Evolutionary conservation across 306 rosid genomes (phyloP).

Genomic region (Coriaria nepalensis): DNA sequence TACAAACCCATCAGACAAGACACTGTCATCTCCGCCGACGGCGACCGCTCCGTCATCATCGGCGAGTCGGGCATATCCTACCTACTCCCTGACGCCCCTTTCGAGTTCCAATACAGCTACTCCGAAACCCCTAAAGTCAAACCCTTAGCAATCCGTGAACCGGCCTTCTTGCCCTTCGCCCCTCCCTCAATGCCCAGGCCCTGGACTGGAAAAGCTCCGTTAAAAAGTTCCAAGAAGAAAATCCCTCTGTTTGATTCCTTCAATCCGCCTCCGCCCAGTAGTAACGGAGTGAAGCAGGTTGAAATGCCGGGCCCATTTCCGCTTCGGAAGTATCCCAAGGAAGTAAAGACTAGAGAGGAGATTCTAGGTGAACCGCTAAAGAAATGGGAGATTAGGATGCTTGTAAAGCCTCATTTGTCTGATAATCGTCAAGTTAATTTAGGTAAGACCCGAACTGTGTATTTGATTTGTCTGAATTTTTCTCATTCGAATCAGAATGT

Average conservation of each 20-base stretch:
- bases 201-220: slow-evolving; percentile 90
- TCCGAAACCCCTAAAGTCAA: slow-evolving; percentile 84
- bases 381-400: slow-evolving; percentile 69
- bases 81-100: slow-evolving; percentile 82
- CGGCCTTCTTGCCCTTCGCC: slow-evolving; percentile 78
- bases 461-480: background rate
- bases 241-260: slow-evolving; percentile 58
- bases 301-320: slow-evolving; percentile 64
- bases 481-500: too few relatives aligned
- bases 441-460: slow-evolving; percentile 27
- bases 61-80: slow-evolving; percentile 84
- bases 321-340: slow-evolving; percentile 34
- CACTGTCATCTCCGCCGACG: slow-evolving; percentile 42
- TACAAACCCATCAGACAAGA: slow-evolving; percentile 42
- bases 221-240: slow-evolving; percentile 76
- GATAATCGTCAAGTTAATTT: slow-evolving; percentile 88
- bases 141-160: slow-evolving; percentile 82
- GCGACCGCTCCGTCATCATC: slow-evolving; percentile 59
- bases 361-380: slow-evolving; percentile 72
- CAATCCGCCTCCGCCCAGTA: slow-evolving; percentile 34
- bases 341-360: slow-evolving; percentile 50
- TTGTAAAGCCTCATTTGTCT: slow-evolving; percentile 39
- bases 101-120: slow-evolving; percentile 87
- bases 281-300: slow-evolving; percentile 42
- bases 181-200: slow-evolving; percentile 90